phyloP scores from a whole-genome alignment of 148 eudicot species.

The Cornus kousa region DNA sequence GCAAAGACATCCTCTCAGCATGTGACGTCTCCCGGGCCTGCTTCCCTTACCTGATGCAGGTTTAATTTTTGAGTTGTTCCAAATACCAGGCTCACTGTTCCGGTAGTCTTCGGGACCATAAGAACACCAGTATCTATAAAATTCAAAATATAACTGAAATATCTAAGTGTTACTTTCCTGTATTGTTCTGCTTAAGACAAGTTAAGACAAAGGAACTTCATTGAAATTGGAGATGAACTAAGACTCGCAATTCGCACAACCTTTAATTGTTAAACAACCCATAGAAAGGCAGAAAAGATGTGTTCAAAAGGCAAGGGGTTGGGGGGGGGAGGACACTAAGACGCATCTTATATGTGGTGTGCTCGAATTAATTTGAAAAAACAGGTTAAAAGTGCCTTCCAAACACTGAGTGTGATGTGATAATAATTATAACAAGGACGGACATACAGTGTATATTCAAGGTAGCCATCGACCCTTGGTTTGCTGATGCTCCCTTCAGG shows the following conservation, averaged over 20 bases:
- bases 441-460: constrained; percentile 37
- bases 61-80: constrained; percentile 21
- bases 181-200: no score
- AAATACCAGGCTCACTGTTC: constrained; percentile 20
- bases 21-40: constrained; percentile 34
- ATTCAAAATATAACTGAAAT: not conserved
- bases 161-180: no score
- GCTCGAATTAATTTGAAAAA: not conserved
- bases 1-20: constrained; percentile 39
- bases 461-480: constrained; percentile 36
- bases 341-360: not conserved
- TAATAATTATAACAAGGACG: constrained; percentile 6
- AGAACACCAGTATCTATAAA: constrained; percentile 36
- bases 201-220: no score
- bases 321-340: not conserved
- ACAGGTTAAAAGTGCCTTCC: not conserved
- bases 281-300: no score
- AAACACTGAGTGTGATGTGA: not conserved
- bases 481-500: constrained; percentile 29
- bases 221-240: no score
- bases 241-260: no score
- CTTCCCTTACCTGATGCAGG: constrained; percentile 38
- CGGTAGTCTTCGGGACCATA: constrained; percentile 39
- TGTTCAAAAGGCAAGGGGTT: no score
- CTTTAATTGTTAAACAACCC: no score